Percentiles rank a stretch among this genome's conserved stretches.
Conservation (phyloP, 2,329 filamentous ascomycete species). For the Dactylellina haptotyla region DNA sequence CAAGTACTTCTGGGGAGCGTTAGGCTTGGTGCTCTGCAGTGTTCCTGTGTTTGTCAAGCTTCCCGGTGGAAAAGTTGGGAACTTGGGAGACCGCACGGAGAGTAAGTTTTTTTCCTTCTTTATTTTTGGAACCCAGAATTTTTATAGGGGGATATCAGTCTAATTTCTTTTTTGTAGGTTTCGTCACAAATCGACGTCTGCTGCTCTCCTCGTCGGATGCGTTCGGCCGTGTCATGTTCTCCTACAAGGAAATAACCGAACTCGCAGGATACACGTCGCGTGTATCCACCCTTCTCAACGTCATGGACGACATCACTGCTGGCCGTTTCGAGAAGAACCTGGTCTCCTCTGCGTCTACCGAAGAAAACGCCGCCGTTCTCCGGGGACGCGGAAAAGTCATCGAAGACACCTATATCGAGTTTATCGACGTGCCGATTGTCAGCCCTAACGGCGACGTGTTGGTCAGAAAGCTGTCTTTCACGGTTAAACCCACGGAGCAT, state of each 20-base stretch:
- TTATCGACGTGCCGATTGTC: conserved; percentile 90
- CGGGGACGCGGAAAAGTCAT: conserved; percentile 81
- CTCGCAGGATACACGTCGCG: conserved; percentile 93
- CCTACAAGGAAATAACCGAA: conserved; percentile 96
- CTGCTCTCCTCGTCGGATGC: conserved; percentile 93
- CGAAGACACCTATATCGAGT: conserved; percentile 85
- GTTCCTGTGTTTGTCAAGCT: conserved; percentile 96
- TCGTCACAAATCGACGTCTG: conserved; percentile 93
- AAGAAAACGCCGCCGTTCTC: conserved; percentile 83
- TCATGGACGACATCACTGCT: conserved; percentile 90
- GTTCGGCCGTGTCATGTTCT: conserved; percentile 96
- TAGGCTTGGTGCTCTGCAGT: conserved; percentile 90
- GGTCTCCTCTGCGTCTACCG: conserved; percentile 84
- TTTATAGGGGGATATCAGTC: conserved; percentile 13
- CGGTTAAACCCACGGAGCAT: conserved; percentile 85
- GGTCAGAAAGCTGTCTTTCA: conserved; percentile 84
- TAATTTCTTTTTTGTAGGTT: conserved; percentile 65
- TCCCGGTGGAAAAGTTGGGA: conserved; percentile 69
- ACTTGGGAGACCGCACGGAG: conserved; percentile 68
- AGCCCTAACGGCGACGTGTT: conserved; percentile 96
- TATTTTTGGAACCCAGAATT: background rate
- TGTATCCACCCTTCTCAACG: conserved; percentile 86
- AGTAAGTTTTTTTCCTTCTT: conserved; percentile 62
- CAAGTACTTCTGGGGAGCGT: conserved; percentile 98
- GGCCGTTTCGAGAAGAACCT: conserved; percentile 97